Evolutionary conservation across 169 alveolate genomes (phyloP).

Genomic region (Plasmodium gaboni): DNA sequence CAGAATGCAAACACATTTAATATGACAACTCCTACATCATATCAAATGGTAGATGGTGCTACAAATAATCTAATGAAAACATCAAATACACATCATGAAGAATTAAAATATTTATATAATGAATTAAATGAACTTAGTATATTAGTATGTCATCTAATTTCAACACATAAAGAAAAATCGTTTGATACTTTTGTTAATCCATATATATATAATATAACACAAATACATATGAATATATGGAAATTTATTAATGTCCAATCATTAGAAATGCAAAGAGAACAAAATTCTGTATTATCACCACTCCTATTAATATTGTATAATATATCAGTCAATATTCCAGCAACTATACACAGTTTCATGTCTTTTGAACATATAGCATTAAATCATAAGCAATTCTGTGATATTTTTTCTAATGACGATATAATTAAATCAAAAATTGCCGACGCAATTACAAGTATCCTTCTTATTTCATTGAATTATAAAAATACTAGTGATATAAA

Average conservation of each 20-base stretch:
- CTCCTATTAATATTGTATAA: slow-evolving; percentile 36
- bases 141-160: slow-evolving; percentile 68
- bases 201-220: slow-evolving; percentile 63
- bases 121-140: slow-evolving; percentile 64
- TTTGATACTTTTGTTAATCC: slow-evolving; percentile 63
- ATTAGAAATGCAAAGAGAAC: slow-evolving; percentile 76
- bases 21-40: slow-evolving; percentile 62
- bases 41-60: neutral
- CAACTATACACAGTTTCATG: slow-evolving; percentile 47
- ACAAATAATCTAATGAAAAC: neutral
- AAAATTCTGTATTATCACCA: slow-evolving; percentile 66
- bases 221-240: slow-evolving; percentile 55
- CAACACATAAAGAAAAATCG: slow-evolving; percentile 67
- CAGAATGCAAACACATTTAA: neutral
- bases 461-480: slow-evolving; percentile 61
- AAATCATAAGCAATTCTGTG: slow-evolving; percentile 68
- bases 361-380: slow-evolving; percentile 50
- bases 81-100: slow-evolving; percentile 28
- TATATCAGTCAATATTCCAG: slow-evolving; percentile 63
- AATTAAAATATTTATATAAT: slow-evolving; percentile 56
- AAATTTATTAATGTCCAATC: slow-evolving; percentile 71
- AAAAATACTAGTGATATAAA: slow-evolving; percentile 48
- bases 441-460: slow-evolving; percentile 63
- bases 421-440: slow-evolving; percentile 41
- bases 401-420: slow-evolving; percentile 46